phyloP scores from a whole-genome alignment of 352 stramenopile species.

The Globisporangium middletonii region DNA sequence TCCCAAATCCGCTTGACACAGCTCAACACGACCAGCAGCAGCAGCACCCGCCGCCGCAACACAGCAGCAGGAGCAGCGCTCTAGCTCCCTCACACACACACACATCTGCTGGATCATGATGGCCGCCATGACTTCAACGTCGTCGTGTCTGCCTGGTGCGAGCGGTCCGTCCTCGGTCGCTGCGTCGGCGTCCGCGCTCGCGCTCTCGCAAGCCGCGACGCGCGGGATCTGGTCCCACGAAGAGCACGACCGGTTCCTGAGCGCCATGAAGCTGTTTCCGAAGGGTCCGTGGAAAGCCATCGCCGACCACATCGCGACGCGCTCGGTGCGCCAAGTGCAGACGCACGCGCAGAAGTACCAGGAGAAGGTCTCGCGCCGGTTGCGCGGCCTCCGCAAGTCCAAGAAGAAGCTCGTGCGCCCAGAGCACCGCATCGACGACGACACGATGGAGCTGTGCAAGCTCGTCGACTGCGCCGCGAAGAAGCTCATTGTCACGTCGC shows the following conservation, averaged over 20 bases:
- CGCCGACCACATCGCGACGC: conserved; percentile 61
- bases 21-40: background rate
- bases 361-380: conserved; percentile 59
- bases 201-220: conserved; percentile 5
- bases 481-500: conserved; percentile 32
- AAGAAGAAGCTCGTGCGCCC: conserved; percentile 64
- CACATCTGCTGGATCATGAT: conserved; percentile 6
- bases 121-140: conserved; percentile 16
- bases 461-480: conserved; percentile 39
- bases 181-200: background rate
- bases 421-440: conserved; percentile 53
- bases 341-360: conserved; percentile 80
- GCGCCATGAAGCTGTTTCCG: conserved; percentile 58
- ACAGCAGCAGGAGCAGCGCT: background rate
- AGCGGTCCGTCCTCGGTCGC: conserved; percentile 4
- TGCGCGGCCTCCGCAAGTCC: conserved; percentile 59
- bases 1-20: conserved; percentile 5
- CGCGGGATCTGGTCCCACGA: conserved; percentile 57
- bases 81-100: background rate
- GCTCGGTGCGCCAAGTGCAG: conserved; percentile 64
- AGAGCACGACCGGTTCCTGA: conserved; percentile 69
- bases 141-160: conserved; percentile 7
- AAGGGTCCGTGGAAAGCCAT: conserved; percentile 72
- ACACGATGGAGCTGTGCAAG: conserved; percentile 55
- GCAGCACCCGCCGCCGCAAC: background rate